A percentile compares a stretch with the other conserved stretches of the same genome.
phyloP scores from a whole-genome alignment of 768 basidiomycete species.

The Suillus clintonianus region DNA sequence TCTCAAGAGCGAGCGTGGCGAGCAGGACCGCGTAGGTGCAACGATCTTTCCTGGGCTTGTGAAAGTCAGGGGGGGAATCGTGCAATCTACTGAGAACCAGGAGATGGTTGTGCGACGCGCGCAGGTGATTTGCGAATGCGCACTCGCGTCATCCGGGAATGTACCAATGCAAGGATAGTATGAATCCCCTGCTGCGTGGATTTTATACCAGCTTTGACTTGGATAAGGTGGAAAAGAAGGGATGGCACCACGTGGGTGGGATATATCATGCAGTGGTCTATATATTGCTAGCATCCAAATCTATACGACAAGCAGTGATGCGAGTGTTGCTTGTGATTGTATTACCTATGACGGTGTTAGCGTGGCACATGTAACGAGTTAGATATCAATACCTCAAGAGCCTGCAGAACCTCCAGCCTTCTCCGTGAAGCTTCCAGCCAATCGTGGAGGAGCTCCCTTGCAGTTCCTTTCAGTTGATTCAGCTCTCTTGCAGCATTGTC shows the following conservation, averaged over 20 bases:
- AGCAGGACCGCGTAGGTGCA: slow-evolving; percentile 74
- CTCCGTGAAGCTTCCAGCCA: slow-evolving; percentile 91
- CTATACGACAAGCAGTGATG: slow-evolving; percentile 76
- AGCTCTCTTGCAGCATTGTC: slow-evolving; percentile 82
- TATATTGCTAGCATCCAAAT: slow-evolving; percentile 16
- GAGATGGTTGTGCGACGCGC: slow-evolving; percentile 76
- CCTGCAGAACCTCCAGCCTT: slow-evolving; percentile 89
- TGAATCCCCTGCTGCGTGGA: background rate
- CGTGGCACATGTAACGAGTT: background rate
- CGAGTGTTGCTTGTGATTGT: slow-evolving; percentile 80
- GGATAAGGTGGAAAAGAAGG: background rate
- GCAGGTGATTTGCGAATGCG: slow-evolving; percentile 87
- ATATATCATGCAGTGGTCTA: slow-evolving; percentile 17
- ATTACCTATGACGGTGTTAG: slow-evolving; percentile 57
- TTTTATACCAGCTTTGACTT: background rate
- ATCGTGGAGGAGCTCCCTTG: slow-evolving; percentile 71
- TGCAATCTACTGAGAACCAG: slow-evolving; percentile 36
- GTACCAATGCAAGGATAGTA: background rate
- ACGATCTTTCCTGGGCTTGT: slow-evolving; percentile 89
- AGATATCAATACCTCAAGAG: slow-evolving; percentile 64
- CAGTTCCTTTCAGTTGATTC: slow-evolving; percentile 85
- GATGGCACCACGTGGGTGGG: slow-evolving; percentile 18
- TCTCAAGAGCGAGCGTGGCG: slow-evolving; percentile 71
- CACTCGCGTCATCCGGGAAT: slow-evolving; percentile 39
- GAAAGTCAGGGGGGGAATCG: slow-evolving; percentile 60